Evolutionary conservation across 2,329 filamentous ascomycete species (phyloP).

Genomic region (Lasiodiplodia gonubiensis): DNA sequence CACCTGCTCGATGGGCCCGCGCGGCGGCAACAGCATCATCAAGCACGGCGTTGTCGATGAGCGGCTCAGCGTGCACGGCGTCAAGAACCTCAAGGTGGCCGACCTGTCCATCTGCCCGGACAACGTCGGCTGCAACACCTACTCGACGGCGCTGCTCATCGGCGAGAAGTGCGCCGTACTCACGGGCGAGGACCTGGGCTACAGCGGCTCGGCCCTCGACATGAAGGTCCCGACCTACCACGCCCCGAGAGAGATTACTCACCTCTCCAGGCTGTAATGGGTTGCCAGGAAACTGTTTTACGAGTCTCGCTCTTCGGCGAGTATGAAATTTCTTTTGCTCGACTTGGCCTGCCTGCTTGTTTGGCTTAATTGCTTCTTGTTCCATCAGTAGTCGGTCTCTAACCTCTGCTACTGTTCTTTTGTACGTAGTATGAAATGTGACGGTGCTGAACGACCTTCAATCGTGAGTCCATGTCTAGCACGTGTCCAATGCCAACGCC

Average conservation of each 20-base stretch:
- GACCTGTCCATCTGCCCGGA: conserved; percentile 79
- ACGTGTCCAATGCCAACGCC: neutral
- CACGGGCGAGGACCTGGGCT: conserved; percentile 74
- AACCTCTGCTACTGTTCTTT: conserved; percentile 20
- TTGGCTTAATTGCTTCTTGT: neutral
- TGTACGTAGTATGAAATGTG: conserved; percentile 10
- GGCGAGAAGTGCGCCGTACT: conserved; percentile 76
- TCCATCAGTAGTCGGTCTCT: conserved; percentile 16
- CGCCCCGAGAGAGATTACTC: conserved; percentile 52
- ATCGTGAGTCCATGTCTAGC: neutral
- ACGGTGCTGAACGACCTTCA: neutral
- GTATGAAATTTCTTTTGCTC: neutral
- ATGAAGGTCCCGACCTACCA: conserved; percentile 71
- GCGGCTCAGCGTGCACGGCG: conserved; percentile 77
- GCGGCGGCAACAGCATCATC: conserved; percentile 78
- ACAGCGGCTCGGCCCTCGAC: conserved; percentile 72
- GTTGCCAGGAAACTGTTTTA: conserved; percentile 7
- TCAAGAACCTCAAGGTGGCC: conserved; percentile 77
- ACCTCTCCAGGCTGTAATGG: conserved; percentile 51
- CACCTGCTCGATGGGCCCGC: conserved; percentile 79
- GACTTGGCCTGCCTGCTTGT: neutral
- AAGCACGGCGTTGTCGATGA: conserved; percentile 80
- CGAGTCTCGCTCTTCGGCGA: neutral
- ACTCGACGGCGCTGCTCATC: conserved; percentile 74
- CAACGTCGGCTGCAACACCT: conserved; percentile 69